Evolutionary conservation across 768 basidiomycete species (phyloP), one percentile per base, ranked within the genome.

Genomic region (Pleurotus salmoneostramineus): DNA sequence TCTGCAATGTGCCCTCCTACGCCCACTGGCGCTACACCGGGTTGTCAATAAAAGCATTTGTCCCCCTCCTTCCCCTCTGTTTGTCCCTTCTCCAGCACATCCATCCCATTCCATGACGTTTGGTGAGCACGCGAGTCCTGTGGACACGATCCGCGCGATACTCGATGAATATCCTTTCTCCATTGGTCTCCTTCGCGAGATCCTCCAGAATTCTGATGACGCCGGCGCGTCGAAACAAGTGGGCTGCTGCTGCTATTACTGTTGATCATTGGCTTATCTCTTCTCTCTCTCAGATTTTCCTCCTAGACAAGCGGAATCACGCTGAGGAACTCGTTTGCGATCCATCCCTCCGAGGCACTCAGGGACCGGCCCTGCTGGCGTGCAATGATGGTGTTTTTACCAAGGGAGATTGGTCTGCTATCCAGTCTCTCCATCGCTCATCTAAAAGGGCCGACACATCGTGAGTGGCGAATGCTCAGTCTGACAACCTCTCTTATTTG

Each of bases 131-230:
- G 7, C 48, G 15, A 49, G 48, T 32, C 48, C 48, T 10, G 33
- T 34, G 10, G 48, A 66, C 52, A 63, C 63, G 6, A 57, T 68
- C 5, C 66, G 68, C 3, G 66, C 67, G 0, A 79, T 83, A 1
- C 60, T 82, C 0, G 67, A 70, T 0, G 70, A 66, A 2, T 83
- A 83, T 60, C 79, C 79, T 0, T 78, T 75, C 56, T 77, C 77
- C 5, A 68, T 74, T 17, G 77, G 77, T 0, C 57, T 80, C 3
- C 65, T 82, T 12, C 71, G 78, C 5, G 81, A 83, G 56, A 45
- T 81, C 0, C 27, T 80, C 2, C 78, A 79, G 64, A 83, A 83
- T 56, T 77, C 80, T 0, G 79, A 82, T 46, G 81, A 83, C 63
- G 79, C 80, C 0, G 65, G 69, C n/a, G 81, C 79, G 8, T 67